Percentiles rank a stretch among this genome's conserved stretches.
phyloP scores from a whole-genome alignment of 2,329 filamentous ascomycete species.

The Bipolaris gigantea region DNA sequence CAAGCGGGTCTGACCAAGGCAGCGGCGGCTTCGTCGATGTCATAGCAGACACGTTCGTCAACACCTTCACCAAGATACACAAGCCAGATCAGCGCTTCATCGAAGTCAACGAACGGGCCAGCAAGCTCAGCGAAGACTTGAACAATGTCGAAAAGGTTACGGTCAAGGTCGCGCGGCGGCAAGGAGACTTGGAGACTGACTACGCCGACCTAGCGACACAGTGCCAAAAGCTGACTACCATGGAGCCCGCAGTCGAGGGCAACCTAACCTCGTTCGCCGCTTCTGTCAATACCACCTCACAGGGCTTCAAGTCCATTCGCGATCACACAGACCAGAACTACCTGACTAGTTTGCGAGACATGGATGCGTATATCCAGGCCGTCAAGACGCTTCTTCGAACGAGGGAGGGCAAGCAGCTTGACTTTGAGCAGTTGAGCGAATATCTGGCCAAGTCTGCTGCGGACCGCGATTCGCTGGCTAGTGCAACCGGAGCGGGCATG shows the following conservation, averaged over 20 bases:
- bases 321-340: constrained; percentile 96
- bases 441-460: constrained; percentile 89
- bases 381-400: constrained; percentile 87
- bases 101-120: constrained; percentile 87
- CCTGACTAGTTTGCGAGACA: constrained; percentile 86
- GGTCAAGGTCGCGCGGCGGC: constrained; percentile 81
- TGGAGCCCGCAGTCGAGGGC: constrained; percentile 84
- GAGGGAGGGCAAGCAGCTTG: constrained; percentile 95
- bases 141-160: constrained; percentile 95
- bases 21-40: constrained; percentile 84
- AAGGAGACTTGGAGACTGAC: constrained; percentile 84
- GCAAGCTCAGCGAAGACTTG: constrained; percentile 90
- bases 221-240: constrained; percentile 86
- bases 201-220: constrained; percentile 88
- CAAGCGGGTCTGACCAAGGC: constrained; percentile 46
- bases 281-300: constrained; percentile 79
- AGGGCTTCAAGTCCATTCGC: constrained; percentile 76
- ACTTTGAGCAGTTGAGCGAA: constrained; percentile 93
- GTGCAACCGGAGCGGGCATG: constrained; percentile 65
- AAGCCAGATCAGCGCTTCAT: constrained; percentile 93
- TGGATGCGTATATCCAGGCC: constrained; percentile 90
- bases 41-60: constrained; percentile 94
- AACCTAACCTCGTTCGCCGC: constrained; percentile 84
- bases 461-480: constrained; percentile 79
- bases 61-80: constrained; percentile 94